Conservation (phyloP, 495 filamentous ascomycete species). For the Hypoxylon lienhwacheense region DNA sequence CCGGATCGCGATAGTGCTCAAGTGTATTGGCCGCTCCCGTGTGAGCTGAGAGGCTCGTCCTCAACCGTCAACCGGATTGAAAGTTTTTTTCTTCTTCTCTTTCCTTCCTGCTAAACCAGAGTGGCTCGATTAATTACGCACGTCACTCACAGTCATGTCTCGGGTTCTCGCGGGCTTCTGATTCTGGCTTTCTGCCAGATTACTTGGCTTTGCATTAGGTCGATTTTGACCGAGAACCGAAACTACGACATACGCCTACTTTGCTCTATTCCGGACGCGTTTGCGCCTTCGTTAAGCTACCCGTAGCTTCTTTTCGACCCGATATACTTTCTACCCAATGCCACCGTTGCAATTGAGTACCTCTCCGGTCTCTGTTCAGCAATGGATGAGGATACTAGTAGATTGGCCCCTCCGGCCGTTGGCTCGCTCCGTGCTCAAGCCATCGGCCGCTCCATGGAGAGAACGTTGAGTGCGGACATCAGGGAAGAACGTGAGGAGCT, state of each 20-base stretch:
- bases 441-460: conserved; percentile 51
- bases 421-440: conserved; percentile 51
- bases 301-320: conserved; percentile 18
- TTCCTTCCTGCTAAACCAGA: background rate
- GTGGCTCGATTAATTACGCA: conserved; percentile 39
- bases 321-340: conserved; percentile 30
- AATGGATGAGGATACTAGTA: conserved; percentile 49
- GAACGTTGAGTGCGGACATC: conserved; percentile 58
- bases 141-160: conserved; percentile 53
- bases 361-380: conserved; percentile 28
- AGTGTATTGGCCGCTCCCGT: conserved; percentile 15
- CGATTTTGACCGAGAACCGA: conserved; percentile 31
- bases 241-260: conserved; percentile 14
- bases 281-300: conserved; percentile 21
- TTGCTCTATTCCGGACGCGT: conserved; percentile 27
- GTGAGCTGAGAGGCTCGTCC: conserved; percentile 34
- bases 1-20: conserved; percentile 26
- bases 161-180: conserved; percentile 49
- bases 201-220: conserved; percentile 40
- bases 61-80: conserved; percentile 10
- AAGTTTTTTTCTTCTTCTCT: too few relatives aligned
- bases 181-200: conserved; percentile 54
- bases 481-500: conserved; percentile 83
- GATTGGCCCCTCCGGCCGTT: conserved; percentile 52
- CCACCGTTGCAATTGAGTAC: conserved; percentile 36